Evolutionary conservation across 2,329 filamentous ascomycete species (phyloP).

Genomic region (Mariannaea sp.): DNA sequence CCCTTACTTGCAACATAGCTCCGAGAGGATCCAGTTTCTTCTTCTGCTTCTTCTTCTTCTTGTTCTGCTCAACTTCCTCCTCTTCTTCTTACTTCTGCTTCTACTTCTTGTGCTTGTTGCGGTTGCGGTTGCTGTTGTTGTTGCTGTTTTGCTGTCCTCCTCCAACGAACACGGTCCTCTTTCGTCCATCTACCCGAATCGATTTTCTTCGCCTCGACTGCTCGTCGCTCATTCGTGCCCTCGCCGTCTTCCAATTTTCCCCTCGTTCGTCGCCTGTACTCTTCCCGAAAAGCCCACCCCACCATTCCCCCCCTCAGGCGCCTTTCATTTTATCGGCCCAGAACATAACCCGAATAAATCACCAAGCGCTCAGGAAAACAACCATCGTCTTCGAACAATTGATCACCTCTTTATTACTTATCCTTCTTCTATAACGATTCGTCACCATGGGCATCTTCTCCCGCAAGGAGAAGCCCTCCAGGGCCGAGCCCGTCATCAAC

Average conservation of each 20-base stretch:
- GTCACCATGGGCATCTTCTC: constrained; percentile 61
- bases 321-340: constrained; percentile 32
- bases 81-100: too few species aligned
- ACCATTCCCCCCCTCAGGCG: constrained; percentile 23
- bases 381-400: constrained; percentile 13
- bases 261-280: constrained; percentile 20
- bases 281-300: constrained; percentile 30
- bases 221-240: constrained; percentile 29
- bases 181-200: constrained; percentile 25
- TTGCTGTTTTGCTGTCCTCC: too few species aligned
- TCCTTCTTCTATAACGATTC: background rate
- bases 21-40: constrained; percentile 24
- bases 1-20: constrained; percentile 28
- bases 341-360: constrained; percentile 14
- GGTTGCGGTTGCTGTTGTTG: too few species aligned
- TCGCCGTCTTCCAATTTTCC: constrained; percentile 25
- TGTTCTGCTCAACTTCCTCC: too few species aligned
- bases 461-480: constrained; percentile 56
- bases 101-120: too few species aligned
- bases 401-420: too few species aligned
- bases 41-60: constrained; percentile 4
- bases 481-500: constrained; percentile 48
- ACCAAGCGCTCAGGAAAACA: constrained; percentile 10
- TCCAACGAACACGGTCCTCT: constrained; percentile 1
- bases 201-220: constrained; percentile 27